Conservation (phyloP, 164 flowering plant genomes). For the Saururus chinensis region DNA sequence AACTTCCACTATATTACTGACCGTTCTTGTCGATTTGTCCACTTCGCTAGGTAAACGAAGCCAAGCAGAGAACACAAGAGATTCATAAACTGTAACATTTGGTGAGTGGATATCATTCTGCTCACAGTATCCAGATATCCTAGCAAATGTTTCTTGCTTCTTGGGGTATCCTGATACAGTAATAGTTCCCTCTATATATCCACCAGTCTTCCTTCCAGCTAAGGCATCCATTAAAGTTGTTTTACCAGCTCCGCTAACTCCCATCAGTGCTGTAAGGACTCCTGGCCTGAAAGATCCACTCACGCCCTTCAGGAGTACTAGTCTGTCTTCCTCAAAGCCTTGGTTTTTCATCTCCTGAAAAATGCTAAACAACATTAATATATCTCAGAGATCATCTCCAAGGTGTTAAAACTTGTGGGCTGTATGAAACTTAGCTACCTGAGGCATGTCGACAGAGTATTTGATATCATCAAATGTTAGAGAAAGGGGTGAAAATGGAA, state of each 20-base stretch:
- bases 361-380: background rate
- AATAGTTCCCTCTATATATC: conserved; percentile 34
- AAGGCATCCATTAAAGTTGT: conserved; percentile 46
- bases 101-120: conserved; percentile 50
- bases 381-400: background rate
- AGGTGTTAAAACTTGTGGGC: no score
- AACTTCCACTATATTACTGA: conserved; percentile 1
- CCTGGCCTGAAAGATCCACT: conserved; percentile 49
- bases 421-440: no score
- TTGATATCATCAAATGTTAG: background rate
- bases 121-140: conserved; percentile 45
- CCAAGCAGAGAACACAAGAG: conserved; percentile 45
- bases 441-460: no score
- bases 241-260: conserved; percentile 54
- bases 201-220: conserved; percentile 45
- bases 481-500: conserved; percentile 1
- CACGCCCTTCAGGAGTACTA: conserved; percentile 34
- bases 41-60: conserved; percentile 37
- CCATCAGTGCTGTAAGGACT: conserved; percentile 47
- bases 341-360: conserved; percentile 52
- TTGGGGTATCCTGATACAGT: conserved; percentile 38
- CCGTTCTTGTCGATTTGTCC: conserved; percentile 25
- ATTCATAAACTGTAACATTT: conserved; percentile 37
- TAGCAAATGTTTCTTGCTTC: conserved; percentile 43
- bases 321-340: conserved; percentile 24